phyloP scores from a whole-genome alignment of 2,329 filamentous ascomycete genomes.

The Dothiorella sarmentorum region DNA sequence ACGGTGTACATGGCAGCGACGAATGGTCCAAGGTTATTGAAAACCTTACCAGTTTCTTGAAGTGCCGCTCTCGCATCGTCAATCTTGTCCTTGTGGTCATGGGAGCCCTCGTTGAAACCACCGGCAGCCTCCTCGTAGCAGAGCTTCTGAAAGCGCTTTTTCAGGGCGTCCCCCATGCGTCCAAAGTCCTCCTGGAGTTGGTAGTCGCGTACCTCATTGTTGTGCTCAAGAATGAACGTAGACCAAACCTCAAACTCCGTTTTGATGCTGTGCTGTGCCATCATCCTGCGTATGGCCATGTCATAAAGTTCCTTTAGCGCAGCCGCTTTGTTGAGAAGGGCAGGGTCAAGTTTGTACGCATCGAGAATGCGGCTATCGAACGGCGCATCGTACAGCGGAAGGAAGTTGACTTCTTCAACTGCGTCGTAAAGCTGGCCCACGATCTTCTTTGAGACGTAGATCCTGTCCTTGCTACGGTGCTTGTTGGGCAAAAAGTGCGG shows the following conservation, averaged over 20 bases:
- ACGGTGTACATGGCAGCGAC: slow-evolving; percentile 85
- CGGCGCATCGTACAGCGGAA: slow-evolving; percentile 64
- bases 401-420: slow-evolving; percentile 66
- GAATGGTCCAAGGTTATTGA: slow-evolving; percentile 63
- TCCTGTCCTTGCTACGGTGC: slow-evolving; percentile 41
- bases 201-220: slow-evolving; percentile 71
- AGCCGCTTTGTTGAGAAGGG: slow-evolving; percentile 56
- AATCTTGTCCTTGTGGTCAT: not conserved
- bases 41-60: slow-evolving; percentile 51
- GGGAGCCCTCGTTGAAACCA: slow-evolving; percentile 51
- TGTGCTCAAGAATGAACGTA: slow-evolving; percentile 75
- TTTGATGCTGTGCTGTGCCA: slow-evolving; percentile 77
- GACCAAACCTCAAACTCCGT: slow-evolving; percentile 94
- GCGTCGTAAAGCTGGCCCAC: slow-evolving; percentile 81
- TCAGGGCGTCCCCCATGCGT: slow-evolving; percentile 62
- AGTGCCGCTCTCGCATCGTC: not conserved
- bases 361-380: slow-evolving; percentile 76
- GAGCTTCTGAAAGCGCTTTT: slow-evolving; percentile 62
- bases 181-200: slow-evolving; percentile 84
- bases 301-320: slow-evolving; percentile 77
- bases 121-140: slow-evolving; percentile 63
- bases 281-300: slow-evolving; percentile 68
- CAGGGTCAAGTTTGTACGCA: slow-evolving; percentile 55
- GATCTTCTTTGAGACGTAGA: slow-evolving; percentile 67
- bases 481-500: slow-evolving; percentile 87